phyloP scores from a whole-genome alignment of 2,329 filamentous ascomycete species.

The Salinomyces thailandicus region DNA sequence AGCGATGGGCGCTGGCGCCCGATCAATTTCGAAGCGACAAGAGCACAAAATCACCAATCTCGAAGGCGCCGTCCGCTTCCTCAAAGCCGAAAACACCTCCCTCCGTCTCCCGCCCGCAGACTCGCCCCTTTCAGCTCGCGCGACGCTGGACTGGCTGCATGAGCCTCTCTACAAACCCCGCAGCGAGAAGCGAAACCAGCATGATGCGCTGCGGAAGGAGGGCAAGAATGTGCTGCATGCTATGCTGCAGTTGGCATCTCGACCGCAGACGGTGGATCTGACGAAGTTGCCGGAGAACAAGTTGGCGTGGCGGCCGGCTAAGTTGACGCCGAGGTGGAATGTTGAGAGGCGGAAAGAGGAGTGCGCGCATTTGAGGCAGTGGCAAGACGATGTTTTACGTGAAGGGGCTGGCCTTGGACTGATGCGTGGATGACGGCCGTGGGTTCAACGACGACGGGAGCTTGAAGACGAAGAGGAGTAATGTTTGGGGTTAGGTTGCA shows the following conservation, averaged over 20 bases:
- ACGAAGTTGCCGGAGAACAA: slow-evolving; percentile 46
- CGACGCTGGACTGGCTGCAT: slow-evolving; percentile 50
- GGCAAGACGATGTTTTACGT: slow-evolving; percentile 13
- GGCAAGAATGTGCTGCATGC: slow-evolving; percentile 54
- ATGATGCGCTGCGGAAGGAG: slow-evolving; percentile 48
- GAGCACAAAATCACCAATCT: slow-evolving; percentile 54
- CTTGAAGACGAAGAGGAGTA: too few relatives aligned
- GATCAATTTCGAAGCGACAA: slow-evolving; percentile 60
- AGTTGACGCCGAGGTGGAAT: slow-evolving; percentile 54
- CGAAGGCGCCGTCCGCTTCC: slow-evolving; percentile 55
- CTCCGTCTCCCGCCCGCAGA: slow-evolving; percentile 39
- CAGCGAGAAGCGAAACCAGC: slow-evolving; percentile 27
- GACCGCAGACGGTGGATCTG: slow-evolving; percentile 43
- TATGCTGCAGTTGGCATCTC: slow-evolving; percentile 52
- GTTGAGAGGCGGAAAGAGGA: slow-evolving; percentile 56
- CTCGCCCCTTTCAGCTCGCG: slow-evolving; percentile 8
- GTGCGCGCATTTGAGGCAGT: slow-evolving; percentile 40
- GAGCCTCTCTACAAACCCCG: slow-evolving; percentile 45
- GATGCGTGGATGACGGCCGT: not conserved
- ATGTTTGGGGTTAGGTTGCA: too few relatives aligned
- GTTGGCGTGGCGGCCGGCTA: slow-evolving; percentile 56
- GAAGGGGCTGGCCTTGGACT: not conserved
- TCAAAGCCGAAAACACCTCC: slow-evolving; percentile 56
- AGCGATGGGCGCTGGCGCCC: slow-evolving; percentile 57
- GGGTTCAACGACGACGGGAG: too few relatives aligned